Percentiles rank a stretch among this genome's conserved stretches.
phyloP scores from a whole-genome alignment of 2,329 filamentous ascomycete genomes.

The Xylariaceae sp. region DNA sequence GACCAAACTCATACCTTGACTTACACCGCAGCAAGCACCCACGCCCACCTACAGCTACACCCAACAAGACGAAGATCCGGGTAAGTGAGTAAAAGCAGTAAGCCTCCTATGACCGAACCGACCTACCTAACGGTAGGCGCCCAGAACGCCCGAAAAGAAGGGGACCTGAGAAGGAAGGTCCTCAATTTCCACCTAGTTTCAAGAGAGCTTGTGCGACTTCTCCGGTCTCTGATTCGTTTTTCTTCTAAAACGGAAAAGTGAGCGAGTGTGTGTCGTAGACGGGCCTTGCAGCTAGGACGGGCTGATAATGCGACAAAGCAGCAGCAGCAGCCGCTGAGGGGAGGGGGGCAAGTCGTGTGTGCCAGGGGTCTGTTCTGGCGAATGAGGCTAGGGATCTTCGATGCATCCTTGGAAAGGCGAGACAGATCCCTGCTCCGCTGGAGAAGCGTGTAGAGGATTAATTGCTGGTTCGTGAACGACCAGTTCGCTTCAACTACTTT shows the following conservation, averaged over 20 bases:
- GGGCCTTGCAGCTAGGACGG: not conserved
- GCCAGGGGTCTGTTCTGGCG: not conserved
- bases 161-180: not conserved
- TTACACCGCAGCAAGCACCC: not conserved
- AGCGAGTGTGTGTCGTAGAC: not conserved
- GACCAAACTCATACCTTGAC: not conserved
- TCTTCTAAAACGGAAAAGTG: not conserved
- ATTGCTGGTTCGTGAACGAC: not conserved
- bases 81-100: not conserved
- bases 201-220: not conserved
- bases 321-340: not conserved
- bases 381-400: not conserved
- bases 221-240: not conserved
- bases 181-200: constrained; percentile 1
- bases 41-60: no score
- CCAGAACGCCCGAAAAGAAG: not conserved
- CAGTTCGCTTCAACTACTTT: no score
- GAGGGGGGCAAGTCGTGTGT: not conserved
- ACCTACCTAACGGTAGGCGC: not conserved
- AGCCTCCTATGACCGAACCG: not conserved
- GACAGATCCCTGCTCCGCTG: not conserved
- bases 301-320: not conserved
- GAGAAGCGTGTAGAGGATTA: not conserved
- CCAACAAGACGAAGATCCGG: no score
- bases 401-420: not conserved